Base-by-base conservation (phyloP, 2,329 filamentous ascomycete genomes). In the Trichoderma lentiforme region DNA sequence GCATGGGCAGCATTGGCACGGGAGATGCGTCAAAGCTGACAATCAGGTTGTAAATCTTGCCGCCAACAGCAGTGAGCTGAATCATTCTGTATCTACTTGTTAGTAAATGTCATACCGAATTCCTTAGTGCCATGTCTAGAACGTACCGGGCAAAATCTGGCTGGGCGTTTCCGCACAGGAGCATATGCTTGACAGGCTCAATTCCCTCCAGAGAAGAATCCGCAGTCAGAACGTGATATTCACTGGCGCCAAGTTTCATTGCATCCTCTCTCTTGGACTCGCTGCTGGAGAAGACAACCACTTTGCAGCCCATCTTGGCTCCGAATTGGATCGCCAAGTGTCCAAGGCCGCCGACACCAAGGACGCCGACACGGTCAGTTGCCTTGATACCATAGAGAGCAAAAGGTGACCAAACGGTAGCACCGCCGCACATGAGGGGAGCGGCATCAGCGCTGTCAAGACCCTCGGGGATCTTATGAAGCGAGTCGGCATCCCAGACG, bases 381-480 rank as follows among this genome's bases (percentile, higher is more conserved):
- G 91, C 90, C 0, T 91, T 91, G 72, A 86, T 86, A 21, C 91
- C 91, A 76, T 93, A 89, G 4, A 96, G 85, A 1, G 92, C 92
- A 24, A 61, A 61, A 2, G 66, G 53, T 64, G 87, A 91, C 83
- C 90, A 96, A 68, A 89, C 89, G 1, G 93, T 95, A 72, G 95
- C 84, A 73, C 93, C 93, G 30, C 92, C 93, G 80, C 93, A 95
- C 76, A 95, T 86, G 90, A 94, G 93, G 4, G 91, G 92, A 3
- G 92, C 93, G 0, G 90, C 92, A 57, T 89, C 80, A 64, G 82
- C 82, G 68, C 84, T 86, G 4, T 84, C 77, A 43, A 95, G 86
- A 63, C 84, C 87, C 30, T 93, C 92, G 14, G 93, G 93, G 74
- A 95, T 94, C 77, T 90, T 39, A 53, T 56, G 51, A 1, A 73